A percentile compares a stretch with the other conserved stretches of the same genome.
These are phyloP conservation scores for Auricularia auricula-judae DNA, from an alignment of 768 basidiomycete genomes.

Conservation along the genomic window DNA sequence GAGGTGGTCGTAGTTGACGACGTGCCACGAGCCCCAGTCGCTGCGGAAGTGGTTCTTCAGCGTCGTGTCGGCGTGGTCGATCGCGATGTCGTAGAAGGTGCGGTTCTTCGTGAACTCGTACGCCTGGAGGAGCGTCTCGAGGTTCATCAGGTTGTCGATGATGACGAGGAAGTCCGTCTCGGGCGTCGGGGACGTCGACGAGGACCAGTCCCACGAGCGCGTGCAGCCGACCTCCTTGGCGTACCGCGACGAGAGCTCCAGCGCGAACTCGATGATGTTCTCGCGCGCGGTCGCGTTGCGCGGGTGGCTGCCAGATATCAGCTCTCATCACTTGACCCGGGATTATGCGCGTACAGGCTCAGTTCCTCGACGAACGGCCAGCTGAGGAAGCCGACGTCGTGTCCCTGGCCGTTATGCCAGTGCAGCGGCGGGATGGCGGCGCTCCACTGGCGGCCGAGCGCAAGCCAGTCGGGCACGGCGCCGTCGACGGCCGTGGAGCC, in stretches of 20 bases:
- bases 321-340: not conserved
- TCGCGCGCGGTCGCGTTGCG: constrained; percentile 7
- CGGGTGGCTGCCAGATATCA: constrained; percentile 3
- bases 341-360: constrained; percentile 1
- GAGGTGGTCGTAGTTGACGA: not conserved
- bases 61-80: constrained; percentile 16
- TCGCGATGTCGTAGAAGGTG: constrained; percentile 12
- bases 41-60: constrained; percentile 12
- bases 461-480: constrained; percentile 10
- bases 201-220: constrained; percentile 11
- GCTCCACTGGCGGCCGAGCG: constrained; percentile 7
- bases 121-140: constrained; percentile 3
- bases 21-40: constrained; percentile 3
- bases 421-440: constrained; percentile 5
- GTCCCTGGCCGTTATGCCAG: constrained; percentile 4
- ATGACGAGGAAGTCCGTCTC: constrained; percentile 7
- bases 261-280: constrained; percentile 8
- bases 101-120: constrained; percentile 5
- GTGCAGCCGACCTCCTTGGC: constrained; percentile 10
- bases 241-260: constrained; percentile 8
- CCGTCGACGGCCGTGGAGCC: constrained; percentile 26
- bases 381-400: constrained; percentile 12
- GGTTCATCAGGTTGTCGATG: constrained; percentile 16
- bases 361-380: constrained; percentile 10
- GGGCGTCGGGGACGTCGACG: not conserved